phyloP scores from a whole-genome alignment of 1,284 basidiomycete species.

The Mrakiaceae sp. region DNA sequence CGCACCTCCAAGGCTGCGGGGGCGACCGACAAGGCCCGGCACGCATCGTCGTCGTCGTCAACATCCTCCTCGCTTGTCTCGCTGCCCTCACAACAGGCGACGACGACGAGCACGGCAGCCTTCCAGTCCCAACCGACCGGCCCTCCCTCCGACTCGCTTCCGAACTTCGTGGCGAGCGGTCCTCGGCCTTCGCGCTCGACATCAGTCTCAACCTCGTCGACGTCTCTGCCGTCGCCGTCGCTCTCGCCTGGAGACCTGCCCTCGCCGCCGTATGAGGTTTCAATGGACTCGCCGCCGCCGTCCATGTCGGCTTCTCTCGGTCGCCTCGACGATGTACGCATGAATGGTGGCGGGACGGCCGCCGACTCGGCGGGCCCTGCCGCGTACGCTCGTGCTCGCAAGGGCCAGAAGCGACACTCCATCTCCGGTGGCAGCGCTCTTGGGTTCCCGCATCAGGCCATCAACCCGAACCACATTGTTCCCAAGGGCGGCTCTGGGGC shows the following conservation, averaged over 20 bases:
- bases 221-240: conserved; percentile 7
- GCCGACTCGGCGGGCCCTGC: neutral
- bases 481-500: neutral
- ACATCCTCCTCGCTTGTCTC: neutral
- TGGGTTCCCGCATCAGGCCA: conserved; percentile 7
- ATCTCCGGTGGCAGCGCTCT: conserved; percentile 15
- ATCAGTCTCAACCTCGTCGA: conserved; percentile 12
- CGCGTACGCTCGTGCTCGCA: conserved; percentile 5
- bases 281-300: conserved; percentile 10
- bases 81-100: neutral
- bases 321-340: conserved; percentile 9
- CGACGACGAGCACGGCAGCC: neutral
- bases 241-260: conserved; percentile 3
- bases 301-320: conserved; percentile 16
- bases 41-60: neutral
- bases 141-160: neutral
- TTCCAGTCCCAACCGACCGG: neutral
- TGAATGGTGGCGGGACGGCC: neutral
- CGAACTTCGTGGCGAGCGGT: neutral
- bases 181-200: conserved; percentile 8
- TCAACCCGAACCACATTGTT: conserved; percentile 10
- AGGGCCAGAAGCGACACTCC: conserved; percentile 17
- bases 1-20: too few relatives aligned
- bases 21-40: neutral
- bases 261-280: conserved; percentile 1